Base-by-base conservation (phyloP, 2,329 filamentous ascomycete genomes). In the Zymoseptoria crescenta region DNA sequence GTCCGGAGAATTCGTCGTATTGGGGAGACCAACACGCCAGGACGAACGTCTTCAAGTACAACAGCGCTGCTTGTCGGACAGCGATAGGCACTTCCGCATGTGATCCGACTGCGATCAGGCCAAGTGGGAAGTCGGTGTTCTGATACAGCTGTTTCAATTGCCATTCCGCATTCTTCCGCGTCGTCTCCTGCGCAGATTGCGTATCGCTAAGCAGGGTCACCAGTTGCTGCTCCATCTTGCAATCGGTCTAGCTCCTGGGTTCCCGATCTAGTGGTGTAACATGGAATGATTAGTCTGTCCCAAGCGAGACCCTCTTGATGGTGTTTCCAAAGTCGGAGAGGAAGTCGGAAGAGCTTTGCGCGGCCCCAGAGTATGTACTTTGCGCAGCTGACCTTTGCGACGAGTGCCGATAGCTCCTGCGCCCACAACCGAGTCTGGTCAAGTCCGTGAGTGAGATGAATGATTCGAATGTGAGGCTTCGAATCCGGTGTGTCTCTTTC, bases 141-240 rank as follows among this genome's bases (percentile, higher is more conserved):
- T 80, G 74, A 72, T 88, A 87, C 19, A 56, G 54, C 64, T 83
- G 84, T 73, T 86, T 84, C 55, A 96, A 83, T 69, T 91, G 88
- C 71, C 87, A 81, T 77, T 99, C 94, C 68, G 94, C 94, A 73
- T 89, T 85, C 73, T 89, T 91, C 74, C 93, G 87, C 59, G 88
- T 86, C 57, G 78, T 85, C 74, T 93, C 87, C 60, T 86, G 84
- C 61, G 88, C 70, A 64, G 87, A 86, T 78, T 96, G 91, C 54
- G 92, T 96, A 76, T 91, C 90, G 70, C 87, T 85, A 65, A 99
- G 86, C 74, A 97, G 83, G 75, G 87, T 86, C 69, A 94, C 86
- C 75, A 99, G 85, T 80, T 96, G 87, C 77, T 95, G 87, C 83
- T 96, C 92, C 91, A 96, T 96, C 69, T 71, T 77, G 56, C 45